phyloP scores from a whole-genome alignment of 208 protist genomes.

The Trypanosoma theileri region DNA sequence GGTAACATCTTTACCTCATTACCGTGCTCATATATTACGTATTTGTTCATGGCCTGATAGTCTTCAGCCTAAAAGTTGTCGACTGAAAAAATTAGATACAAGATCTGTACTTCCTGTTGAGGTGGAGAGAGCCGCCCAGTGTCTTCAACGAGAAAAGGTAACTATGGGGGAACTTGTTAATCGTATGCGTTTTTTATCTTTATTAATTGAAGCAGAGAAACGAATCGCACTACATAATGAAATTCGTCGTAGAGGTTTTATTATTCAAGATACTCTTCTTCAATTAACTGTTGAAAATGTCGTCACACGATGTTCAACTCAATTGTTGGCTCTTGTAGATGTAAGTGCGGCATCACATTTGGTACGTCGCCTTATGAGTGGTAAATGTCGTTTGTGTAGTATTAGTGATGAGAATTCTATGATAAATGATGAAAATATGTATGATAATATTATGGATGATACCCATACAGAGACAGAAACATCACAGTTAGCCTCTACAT shows the following conservation, averaged over 20 bases:
- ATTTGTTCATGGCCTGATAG: constrained; percentile 73
- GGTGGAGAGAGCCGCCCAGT: constrained; percentile 42
- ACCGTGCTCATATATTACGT: constrained; percentile 77
- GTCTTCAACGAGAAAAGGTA: constrained; percentile 55
- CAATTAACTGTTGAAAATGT: constrained; percentile 30
- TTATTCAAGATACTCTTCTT: constrained; percentile 36
- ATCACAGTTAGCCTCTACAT: constrained; percentile 3
- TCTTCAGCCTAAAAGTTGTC: constrained; percentile 49
- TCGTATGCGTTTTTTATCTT: constrained; percentile 55
- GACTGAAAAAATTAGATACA: constrained; percentile 73
- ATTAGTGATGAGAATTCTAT: constrained; percentile 6
- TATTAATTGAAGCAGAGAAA: constrained; percentile 53
- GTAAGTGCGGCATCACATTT: constrained; percentile 46
- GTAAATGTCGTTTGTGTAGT: constrained; percentile 25
- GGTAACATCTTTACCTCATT: constrained; percentile 72
- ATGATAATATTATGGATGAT: not conserved
- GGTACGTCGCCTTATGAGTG: constrained; percentile 49
- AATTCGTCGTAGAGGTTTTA: constrained; percentile 45
- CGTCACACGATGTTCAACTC: constrained; percentile 45
- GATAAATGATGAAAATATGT: not conserved
- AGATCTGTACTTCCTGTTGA: constrained; percentile 37
- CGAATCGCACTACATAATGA: constrained; percentile 55
- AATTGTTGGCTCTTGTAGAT: constrained; percentile 39
- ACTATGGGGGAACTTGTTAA: constrained; percentile 68
- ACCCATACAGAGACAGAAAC: not conserved